Conservation (phyloP, 202 grass and related monocot genomes). For the Carex sylvatica region DNA sequence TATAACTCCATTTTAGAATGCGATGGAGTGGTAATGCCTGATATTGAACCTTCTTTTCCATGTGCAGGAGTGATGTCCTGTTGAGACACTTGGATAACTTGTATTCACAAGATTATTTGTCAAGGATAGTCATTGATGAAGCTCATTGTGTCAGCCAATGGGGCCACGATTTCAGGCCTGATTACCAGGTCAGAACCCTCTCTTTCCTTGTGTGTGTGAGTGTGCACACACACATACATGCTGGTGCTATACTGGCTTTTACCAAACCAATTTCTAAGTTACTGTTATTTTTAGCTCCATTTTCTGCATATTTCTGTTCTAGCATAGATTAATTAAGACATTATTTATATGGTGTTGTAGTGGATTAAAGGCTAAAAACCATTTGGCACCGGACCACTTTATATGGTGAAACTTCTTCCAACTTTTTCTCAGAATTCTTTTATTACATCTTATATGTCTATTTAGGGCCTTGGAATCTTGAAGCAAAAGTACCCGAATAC, state of each 20-base stretch:
- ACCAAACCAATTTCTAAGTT: background rate
- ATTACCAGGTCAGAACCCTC: slow-evolving; percentile 66
- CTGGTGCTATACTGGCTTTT: background rate
- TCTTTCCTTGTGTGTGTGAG: background rate
- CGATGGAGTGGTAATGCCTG: slow-evolving; percentile 13
- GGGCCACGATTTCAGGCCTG: slow-evolving; percentile 97
- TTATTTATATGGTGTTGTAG: background rate
- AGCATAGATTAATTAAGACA: background rate
- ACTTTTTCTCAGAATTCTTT: slow-evolving; percentile 20
- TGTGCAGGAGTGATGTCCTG: slow-evolving; percentile 64
- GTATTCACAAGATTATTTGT: slow-evolving; percentile 54
- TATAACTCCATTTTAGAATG: slow-evolving; percentile 11
- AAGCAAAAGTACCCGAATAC: slow-evolving; percentile 70
- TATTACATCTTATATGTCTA: slow-evolving; percentile 37
- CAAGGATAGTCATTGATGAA: slow-evolving; percentile 98
- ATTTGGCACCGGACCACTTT: background rate
- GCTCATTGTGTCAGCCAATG: slow-evolving; percentile 98
- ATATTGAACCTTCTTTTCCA: slow-evolving; percentile 23
- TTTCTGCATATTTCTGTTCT: slow-evolving; percentile 8
- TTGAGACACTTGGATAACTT: slow-evolving; percentile 53
- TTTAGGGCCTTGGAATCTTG: slow-evolving; percentile 71
- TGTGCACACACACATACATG: background rate
- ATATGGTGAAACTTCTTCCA: background rate
- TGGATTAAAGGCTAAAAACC: background rate
- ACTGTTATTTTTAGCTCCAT: background rate